A percentile compares a stretch with the other conserved stretches of the same genome.
Conservation (phyloP, 495 filamentous ascomycete species). For the Diplogelasinospora grovesii region DNA sequence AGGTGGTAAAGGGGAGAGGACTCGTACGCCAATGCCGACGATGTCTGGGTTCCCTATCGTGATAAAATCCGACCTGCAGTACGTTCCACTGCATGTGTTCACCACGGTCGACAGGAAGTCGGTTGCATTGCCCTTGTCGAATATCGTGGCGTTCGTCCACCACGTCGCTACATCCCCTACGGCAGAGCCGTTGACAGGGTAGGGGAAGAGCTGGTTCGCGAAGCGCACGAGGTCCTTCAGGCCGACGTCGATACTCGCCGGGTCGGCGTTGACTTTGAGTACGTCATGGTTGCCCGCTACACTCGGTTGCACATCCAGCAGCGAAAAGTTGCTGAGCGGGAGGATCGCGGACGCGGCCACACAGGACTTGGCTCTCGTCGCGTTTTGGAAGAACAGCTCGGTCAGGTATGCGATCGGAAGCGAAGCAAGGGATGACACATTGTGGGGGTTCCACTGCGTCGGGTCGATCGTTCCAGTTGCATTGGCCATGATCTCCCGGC, state of each 20-base stretch:
- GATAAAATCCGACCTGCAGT: slow-evolving; percentile 9
- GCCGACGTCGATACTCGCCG: slow-evolving; percentile 8
- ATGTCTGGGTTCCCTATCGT: slow-evolving; percentile 17
- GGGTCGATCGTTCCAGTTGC: too few relatives aligned
- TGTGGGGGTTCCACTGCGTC: slow-evolving; percentile 3
- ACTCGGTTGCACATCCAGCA: not conserved
- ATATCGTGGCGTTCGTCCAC: slow-evolving; percentile 10
- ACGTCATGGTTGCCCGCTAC: not conserved
- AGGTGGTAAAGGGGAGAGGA: not conserved
- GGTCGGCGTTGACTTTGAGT: slow-evolving; percentile 3
- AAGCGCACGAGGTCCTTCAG: slow-evolving; percentile 6
- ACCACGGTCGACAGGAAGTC: slow-evolving; percentile 9
- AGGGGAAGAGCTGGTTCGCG: slow-evolving; percentile 12
- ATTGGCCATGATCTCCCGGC: too few relatives aligned
- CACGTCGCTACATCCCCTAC: slow-evolving; percentile 12
- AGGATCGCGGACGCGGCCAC: slow-evolving; percentile 9
- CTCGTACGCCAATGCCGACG: slow-evolving; percentile 13
- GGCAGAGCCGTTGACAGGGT: slow-evolving; percentile 11
- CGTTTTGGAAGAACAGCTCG: slow-evolving; percentile 16
- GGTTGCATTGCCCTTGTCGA: slow-evolving; percentile 2
- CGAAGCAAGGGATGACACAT: slow-evolving; percentile 5
- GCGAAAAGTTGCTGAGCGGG: slow-evolving; percentile 5
- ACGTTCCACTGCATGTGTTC: slow-evolving; percentile 8
- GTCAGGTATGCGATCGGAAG: slow-evolving; percentile 9
- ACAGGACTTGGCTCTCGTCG: slow-evolving; percentile 18